Evolutionary conservation across 78 protist genomes (phyloP).

Genomic region (Dictyostelium citrinum): DNA sequence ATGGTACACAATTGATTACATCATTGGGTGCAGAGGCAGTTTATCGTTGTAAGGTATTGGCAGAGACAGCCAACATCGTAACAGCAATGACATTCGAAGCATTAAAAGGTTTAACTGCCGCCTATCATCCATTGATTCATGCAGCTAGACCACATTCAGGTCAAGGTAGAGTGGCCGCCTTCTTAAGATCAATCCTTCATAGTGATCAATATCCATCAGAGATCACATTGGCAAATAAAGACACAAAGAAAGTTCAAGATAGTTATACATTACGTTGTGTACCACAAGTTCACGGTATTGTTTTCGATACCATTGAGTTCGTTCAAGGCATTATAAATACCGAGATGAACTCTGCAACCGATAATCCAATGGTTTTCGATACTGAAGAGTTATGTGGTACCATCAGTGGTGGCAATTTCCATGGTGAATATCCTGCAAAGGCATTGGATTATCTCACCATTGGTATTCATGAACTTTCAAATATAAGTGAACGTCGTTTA

Average conservation of each 20-base stretch:
- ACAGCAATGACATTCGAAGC: conserved; percentile 93
- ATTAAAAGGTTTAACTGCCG: conserved; percentile 79
- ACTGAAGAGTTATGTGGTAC: conserved; percentile 37
- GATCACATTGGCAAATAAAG: conserved; percentile 52
- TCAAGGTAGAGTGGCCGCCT: conserved; percentile 77
- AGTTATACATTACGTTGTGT: conserved; percentile 93
- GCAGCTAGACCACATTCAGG: conserved; percentile 89
- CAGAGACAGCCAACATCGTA: conserved; percentile 68
- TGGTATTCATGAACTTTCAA: conserved; percentile 89
- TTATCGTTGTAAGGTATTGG: conserved; percentile 8
- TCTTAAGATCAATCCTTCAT: conserved; percentile 68
- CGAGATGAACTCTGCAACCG: conserved; percentile 94
- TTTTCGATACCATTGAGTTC: conserved; percentile 84
- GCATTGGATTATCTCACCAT: conserved; percentile 91
- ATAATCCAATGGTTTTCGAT: conserved; percentile 95
- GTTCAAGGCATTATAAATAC: conserved; percentile 81
- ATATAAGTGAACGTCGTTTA: conserved; percentile 88
- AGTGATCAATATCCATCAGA: conserved; percentile 58
- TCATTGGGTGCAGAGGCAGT: conserved; percentile 77
- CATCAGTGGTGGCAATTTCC: conserved; percentile 95
- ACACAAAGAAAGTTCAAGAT: conserved; percentile 93
- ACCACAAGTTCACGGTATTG: conserved; percentile 93
- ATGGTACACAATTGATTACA: conserved; percentile 95
- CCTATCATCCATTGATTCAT: conserved; percentile 84
- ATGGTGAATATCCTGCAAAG: conserved; percentile 93